Evolutionary conservation across 257 asterid genomes (phyloP).

Genomic region (Eustoma russellianum): DNA sequence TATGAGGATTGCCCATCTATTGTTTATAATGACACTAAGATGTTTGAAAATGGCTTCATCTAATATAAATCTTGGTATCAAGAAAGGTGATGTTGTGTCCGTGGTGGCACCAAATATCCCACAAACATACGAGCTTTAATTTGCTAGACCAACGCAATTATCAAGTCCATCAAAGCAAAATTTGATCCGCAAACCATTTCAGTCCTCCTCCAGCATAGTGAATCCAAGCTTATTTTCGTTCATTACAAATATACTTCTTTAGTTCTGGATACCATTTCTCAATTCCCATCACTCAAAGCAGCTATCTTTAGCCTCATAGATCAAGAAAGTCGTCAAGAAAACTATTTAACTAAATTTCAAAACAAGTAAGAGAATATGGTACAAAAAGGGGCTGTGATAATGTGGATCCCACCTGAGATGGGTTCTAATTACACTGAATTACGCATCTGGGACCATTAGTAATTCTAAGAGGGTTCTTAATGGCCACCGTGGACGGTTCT

Average conservation of each 20-base stretch:
- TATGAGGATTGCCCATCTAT: slow-evolving; percentile 43
- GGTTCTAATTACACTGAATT: slow-evolving; percentile 38
- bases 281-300: slow-evolving; percentile 19
- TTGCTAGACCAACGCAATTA: slow-evolving; percentile 44
- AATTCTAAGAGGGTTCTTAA: slow-evolving; percentile 10
- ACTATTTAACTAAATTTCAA: not conserved
- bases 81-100: slow-evolving; percentile 38
- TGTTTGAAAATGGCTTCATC: slow-evolving; percentile 44
- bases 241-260: slow-evolving; percentile 23
- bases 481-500: not conserved
- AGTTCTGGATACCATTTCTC: slow-evolving; percentile 30
- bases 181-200: slow-evolving; percentile 37
- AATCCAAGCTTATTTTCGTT: slow-evolving; percentile 37
- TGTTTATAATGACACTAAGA: slow-evolving; percentile 9
- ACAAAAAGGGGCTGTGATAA: slow-evolving; percentile 29
- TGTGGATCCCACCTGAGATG: slow-evolving; percentile 34
- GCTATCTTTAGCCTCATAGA: slow-evolving; percentile 19
- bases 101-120: slow-evolving; percentile 49
- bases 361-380: slow-evolving; percentile 31
- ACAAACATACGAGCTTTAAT: slow-evolving; percentile 58
- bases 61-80: slow-evolving; percentile 26
- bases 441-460: slow-evolving; percentile 56
- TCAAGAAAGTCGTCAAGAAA: too few species aligned
- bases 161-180: slow-evolving; percentile 42
- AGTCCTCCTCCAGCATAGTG: slow-evolving; percentile 31